Evolutionary conservation across 2,329 filamentous ascomycete species (phyloP).

Genomic region (Nothophaeocryptopus gaeumannii): DNA sequence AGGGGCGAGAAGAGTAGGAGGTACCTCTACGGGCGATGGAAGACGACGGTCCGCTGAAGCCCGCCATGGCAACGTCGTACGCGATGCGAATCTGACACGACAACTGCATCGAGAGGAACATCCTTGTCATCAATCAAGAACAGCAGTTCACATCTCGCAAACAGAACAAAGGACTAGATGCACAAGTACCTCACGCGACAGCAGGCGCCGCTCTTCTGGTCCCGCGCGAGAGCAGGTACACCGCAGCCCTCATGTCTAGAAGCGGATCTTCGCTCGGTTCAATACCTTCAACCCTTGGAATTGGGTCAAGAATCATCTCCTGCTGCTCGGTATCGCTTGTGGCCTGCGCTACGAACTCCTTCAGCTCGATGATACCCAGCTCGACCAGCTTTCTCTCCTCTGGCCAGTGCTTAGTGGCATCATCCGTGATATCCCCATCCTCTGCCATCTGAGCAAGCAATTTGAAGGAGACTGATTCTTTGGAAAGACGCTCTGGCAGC

Average conservation of each 20-base stretch:
- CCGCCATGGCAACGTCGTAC: constrained; percentile 4
- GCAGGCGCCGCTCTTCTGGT: constrained; percentile 44
- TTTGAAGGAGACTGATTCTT: constrained; percentile 45
- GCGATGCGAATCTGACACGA: constrained; percentile 4
- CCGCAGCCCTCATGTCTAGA: constrained; percentile 53
- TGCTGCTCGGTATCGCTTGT: constrained; percentile 48
- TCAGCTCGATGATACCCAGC: constrained; percentile 50
- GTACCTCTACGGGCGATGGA: too few relatives aligned
- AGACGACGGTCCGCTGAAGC: background rate
- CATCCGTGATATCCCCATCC: constrained; percentile 47
- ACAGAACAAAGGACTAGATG: too few relatives aligned
- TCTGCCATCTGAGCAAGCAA: constrained; percentile 52
- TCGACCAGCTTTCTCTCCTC: constrained; percentile 51
- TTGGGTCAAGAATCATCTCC: constrained; percentile 57
- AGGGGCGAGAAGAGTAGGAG: too few relatives aligned
- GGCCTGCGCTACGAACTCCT: constrained; percentile 34
- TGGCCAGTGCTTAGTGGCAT: constrained; percentile 54
- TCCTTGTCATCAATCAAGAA: too few relatives aligned
- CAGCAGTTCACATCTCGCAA: too few relatives aligned
- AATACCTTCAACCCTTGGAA: constrained; percentile 54
- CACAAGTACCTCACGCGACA: background rate
- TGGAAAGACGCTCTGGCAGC: constrained; percentile 39
- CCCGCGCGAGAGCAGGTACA: constrained; percentile 56
- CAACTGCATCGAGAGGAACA: too few relatives aligned
- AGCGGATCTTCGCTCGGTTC: constrained; percentile 55